Base-by-base conservation (phyloP, 2,329 filamentous ascomycete species). In the Fusarium sp. region DNA sequence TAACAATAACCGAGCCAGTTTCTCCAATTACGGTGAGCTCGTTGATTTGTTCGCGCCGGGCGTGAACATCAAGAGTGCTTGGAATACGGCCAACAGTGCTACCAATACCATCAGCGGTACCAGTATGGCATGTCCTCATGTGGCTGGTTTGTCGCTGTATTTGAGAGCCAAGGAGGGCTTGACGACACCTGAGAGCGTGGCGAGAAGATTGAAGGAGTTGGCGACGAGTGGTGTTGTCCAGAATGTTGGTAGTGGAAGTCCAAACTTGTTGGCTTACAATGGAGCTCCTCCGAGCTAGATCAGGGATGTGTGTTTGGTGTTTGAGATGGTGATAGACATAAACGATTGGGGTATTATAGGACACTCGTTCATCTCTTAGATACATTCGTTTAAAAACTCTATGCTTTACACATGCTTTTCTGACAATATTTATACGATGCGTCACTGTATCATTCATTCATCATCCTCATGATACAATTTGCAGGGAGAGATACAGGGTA, bases 111-210 rank as follows among this genome's bases (percentile, higher is more conserved):
- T 90, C 75, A 87, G 84, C 20, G 90, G 90, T 39, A 92, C 90
- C 11, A 89, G 86, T 41, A 91, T 91, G 89, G 88, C 90, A 5
- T 82, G 85, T 7, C 90, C 90, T 1, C 89, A 91, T 77, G 84
- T 92, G 60, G 84, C 88, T 30, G 90, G 90, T 18, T 79, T 92
- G n/a, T 73, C 86, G 17, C 84, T 88, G n/a, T 91, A 91, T 78
- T 79, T 91, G 41, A 72, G 54, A 59, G 71, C 63, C 9, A 72
- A 65, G 32, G 75, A 78, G 51, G 45, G 36, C 77, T 87, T 68
- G 81, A 73, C 72, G 13, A 83, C 82, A n/a, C 86, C 88, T 2
- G 79, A 81, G 58, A 82, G 80, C 38, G 82, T 89, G 42, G 82
- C 80, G 38, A 44, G 77, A 34, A 81, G 83, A 48, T 83, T 89